Conservation (phyloP, 2,329 filamentous ascomycete genomes). For the Diaporthe sp. region DNA sequence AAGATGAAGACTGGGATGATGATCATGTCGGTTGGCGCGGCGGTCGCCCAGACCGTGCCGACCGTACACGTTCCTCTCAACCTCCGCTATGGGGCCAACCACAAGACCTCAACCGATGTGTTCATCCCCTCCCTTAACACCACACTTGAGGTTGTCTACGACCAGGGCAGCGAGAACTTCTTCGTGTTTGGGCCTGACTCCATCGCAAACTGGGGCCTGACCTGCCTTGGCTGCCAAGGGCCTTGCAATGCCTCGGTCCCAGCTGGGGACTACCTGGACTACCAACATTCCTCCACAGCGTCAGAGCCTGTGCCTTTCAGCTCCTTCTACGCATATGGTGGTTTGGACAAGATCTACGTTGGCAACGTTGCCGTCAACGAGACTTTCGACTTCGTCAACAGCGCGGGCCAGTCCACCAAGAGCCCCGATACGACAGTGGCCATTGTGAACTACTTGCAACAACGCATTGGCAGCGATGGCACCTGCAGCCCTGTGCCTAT, state of each 20-base stretch:
- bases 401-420: conserved; percentile 18
- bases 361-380: conserved; percentile 44
- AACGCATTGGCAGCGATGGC: conserved; percentile 44
- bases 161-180: conserved; percentile 46
- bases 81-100: conserved; percentile 24
- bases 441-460: conserved; percentile 46
- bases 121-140: conserved; percentile 43
- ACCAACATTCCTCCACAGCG: conserved; percentile 38
- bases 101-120: conserved; percentile 46
- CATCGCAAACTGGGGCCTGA: conserved; percentile 41
- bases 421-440: conserved; percentile 48
- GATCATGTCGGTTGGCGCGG: conserved; percentile 22
- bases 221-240: conserved; percentile 34
- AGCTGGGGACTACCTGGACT: conserved; percentile 28
- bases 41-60: conserved; percentile 27
- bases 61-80: conserved; percentile 40
- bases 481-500: conserved; percentile 26
- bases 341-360: conserved; percentile 41
- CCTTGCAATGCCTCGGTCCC: conserved; percentile 39
- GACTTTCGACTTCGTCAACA: conserved; percentile 46
- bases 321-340: conserved; percentile 43
- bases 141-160: conserved; percentile 46
- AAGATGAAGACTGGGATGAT: conserved; percentile 19
- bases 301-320: conserved; percentile 27
- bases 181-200: conserved; percentile 44